phyloP scores from a whole-genome alignment of 345 rosid species.

The Cardiospermum halicacabum region DNA sequence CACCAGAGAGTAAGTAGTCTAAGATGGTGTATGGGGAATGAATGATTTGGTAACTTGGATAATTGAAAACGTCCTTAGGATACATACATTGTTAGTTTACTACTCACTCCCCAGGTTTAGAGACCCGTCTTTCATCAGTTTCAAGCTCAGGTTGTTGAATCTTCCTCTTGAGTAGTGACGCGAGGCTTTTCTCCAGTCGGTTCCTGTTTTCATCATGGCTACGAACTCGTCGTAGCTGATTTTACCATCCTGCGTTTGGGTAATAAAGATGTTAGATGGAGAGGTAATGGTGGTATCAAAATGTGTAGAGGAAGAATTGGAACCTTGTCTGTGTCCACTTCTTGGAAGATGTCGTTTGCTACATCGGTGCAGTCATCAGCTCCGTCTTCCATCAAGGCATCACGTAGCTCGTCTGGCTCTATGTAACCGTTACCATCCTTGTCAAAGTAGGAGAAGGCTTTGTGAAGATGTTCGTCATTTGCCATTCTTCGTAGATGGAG shows the following conservation, averaged over 20 bases:
- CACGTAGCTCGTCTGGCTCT: constrained; percentile 85
- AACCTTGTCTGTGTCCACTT: constrained; percentile 99
- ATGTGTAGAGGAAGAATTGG: constrained; percentile 6
- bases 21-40: constrained; percentile 22
- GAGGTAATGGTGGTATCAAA: neutral
- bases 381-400: constrained; percentile 93
- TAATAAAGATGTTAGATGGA: constrained; percentile 11
- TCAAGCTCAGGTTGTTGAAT: constrained; percentile 95
- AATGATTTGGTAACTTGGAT: constrained; percentile 17
- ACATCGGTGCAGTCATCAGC: constrained; percentile 85
- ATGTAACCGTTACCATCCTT: constrained; percentile 87
- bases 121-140: constrained; percentile 97
- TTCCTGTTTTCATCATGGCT: constrained; percentile 99
- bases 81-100: constrained; percentile 13
- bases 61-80: constrained; percentile 9
- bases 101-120: constrained; percentile 74
- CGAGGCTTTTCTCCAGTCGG: constrained; percentile 99
- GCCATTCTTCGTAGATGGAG: constrained; percentile 93
- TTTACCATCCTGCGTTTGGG: constrained; percentile 74
- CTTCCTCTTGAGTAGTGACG: constrained; percentile 99
- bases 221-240: constrained; percentile 96
- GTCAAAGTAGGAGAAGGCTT: constrained; percentile 97
- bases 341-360: constrained; percentile 97
- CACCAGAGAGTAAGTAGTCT: constrained; percentile 28
- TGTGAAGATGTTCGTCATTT: constrained; percentile 93